Evolutionary conservation across 495 filamentous ascomycete genomes (phyloP).

Genomic region (Penicillium bovifimosum): DNA sequence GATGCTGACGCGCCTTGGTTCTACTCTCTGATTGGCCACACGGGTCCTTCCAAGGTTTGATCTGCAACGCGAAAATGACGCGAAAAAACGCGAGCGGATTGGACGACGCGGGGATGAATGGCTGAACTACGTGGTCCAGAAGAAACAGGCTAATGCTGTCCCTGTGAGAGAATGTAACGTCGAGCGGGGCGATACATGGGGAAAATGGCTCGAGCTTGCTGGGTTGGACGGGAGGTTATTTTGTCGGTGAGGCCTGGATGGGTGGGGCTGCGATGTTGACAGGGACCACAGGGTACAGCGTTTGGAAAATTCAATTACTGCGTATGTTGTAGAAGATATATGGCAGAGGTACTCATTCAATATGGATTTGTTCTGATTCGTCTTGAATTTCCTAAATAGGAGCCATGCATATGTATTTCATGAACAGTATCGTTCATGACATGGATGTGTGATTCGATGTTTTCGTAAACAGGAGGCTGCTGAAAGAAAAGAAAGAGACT

Average conservation of each 20-base stretch:
- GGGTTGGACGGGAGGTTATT: too few species aligned
- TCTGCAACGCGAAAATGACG: slow-evolving; percentile 10
- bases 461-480: background rate
- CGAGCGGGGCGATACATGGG: too few species aligned
- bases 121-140: background rate
- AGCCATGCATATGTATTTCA: background rate
- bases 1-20: too few species aligned
- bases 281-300: too few species aligned
- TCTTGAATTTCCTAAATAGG: background rate
- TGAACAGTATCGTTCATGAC: background rate
- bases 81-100: slow-evolving; percentile 7
- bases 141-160: background rate
- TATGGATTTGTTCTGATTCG: background rate
- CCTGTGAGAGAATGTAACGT: too few species aligned
- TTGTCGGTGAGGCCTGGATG: too few species aligned
- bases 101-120: background rate
- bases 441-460: background rate
- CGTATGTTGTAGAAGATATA: background rate
- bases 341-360: background rate
- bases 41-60: background rate
- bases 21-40: background rate
- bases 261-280: too few species aligned
- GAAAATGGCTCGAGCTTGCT: too few species aligned
- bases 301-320: background rate
- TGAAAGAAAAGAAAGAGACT: background rate